Percentiles rank a stretch among this genome's conserved stretches.
These are phyloP conservation scores for Colletotrichum sojae DNA, from an alignment of 2,329 filamentous ascomycete genomes.

Conservation along the genomic window DNA sequence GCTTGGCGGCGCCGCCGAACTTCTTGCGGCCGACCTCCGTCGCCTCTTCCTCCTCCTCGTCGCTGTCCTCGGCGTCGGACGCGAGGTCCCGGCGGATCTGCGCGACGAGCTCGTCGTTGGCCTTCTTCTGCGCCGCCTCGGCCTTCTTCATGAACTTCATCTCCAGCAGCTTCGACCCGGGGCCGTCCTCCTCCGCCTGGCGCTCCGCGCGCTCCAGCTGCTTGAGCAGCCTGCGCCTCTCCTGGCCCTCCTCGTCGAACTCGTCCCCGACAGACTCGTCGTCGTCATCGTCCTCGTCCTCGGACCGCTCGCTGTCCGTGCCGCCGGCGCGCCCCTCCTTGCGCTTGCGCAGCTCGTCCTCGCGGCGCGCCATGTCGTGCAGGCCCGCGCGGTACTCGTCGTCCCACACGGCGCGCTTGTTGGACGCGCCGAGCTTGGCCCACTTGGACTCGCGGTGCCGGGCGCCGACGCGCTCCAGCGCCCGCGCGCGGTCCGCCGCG, in stretches of 20 bases:
- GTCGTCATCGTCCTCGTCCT: conserved; percentile 68
- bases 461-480: conserved; percentile 87
- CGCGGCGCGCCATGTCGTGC: conserved; percentile 83
- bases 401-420: conserved; percentile 88
- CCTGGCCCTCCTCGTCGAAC: conserved; percentile 63
- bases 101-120: conserved; percentile 83
- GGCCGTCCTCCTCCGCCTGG: conserved; percentile 60
- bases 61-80: conserved; percentile 67
- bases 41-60: conserved; percentile 67
- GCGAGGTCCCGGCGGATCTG: conserved; percentile 81
- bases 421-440: conserved; percentile 87
- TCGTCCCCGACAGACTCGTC: conserved; percentile 61
- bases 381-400: conserved; percentile 85
- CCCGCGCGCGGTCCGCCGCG: conserved; percentile 79
- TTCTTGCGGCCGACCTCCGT: conserved; percentile 77
- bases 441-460: conserved; percentile 92
- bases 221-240: conserved; percentile 55
- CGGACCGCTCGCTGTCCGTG: conserved; percentile 62
- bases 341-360: conserved; percentile 84
- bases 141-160: conserved; percentile 97
- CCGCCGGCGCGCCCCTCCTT: conserved; percentile 78
- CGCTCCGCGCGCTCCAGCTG: conserved; percentile 61
- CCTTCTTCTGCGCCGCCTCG: conserved; percentile 81
- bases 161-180: conserved; percentile 77
- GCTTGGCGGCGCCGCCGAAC: conserved; percentile 68